These are phyloP conservation scores for Oenanthe javanica DNA, from an alignment of 140 eudicot genomes.

Conservation along the genomic window DNA sequence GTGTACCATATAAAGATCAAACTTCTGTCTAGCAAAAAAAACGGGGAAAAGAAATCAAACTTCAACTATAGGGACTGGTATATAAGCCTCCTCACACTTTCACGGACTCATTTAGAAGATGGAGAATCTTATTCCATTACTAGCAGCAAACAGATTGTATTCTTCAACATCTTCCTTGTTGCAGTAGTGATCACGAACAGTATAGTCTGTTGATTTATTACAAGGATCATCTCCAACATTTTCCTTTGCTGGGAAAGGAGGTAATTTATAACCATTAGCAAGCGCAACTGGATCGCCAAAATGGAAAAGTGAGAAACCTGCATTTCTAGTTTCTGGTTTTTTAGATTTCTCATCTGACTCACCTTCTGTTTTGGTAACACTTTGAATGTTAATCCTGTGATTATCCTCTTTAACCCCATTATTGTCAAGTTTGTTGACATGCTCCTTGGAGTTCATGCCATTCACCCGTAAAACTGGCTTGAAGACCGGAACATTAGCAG, in stretches of 20 bases:
- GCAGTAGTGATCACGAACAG: constrained; percentile 39
- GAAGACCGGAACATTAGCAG: constrained; percentile 48
- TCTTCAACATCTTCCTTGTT: constrained; percentile 50
- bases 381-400: constrained; percentile 14
- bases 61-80: constrained; percentile 13
- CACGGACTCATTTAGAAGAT: constrained; percentile 18
- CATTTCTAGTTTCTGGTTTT: constrained; percentile 27
- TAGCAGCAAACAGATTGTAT: constrained; percentile 80
- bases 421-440: constrained; percentile 17
- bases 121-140: constrained; percentile 53
- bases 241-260: constrained; percentile 14
- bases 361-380: constrained; percentile 33
- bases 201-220: constrained; percentile 14
- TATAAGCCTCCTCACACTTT: constrained; percentile 7
- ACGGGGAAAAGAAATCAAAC: constrained; percentile 25
- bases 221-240: constrained; percentile 26
- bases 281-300: constrained; percentile 87
- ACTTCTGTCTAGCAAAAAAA: constrained; percentile 12
- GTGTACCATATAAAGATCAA: constrained; percentile 20
- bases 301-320: constrained; percentile 82
- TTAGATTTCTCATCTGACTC: constrained; percentile 21
- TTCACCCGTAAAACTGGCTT: constrained; percentile 47
- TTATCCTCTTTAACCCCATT: constrained; percentile 24
- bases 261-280: constrained; percentile 35
- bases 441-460: constrained; percentile 35